A percentile compares a stretch with the other conserved stretches of the same genome.
Conservation (phyloP, 2,329 filamentous ascomycete species). For the Dothistroma pini region DNA sequence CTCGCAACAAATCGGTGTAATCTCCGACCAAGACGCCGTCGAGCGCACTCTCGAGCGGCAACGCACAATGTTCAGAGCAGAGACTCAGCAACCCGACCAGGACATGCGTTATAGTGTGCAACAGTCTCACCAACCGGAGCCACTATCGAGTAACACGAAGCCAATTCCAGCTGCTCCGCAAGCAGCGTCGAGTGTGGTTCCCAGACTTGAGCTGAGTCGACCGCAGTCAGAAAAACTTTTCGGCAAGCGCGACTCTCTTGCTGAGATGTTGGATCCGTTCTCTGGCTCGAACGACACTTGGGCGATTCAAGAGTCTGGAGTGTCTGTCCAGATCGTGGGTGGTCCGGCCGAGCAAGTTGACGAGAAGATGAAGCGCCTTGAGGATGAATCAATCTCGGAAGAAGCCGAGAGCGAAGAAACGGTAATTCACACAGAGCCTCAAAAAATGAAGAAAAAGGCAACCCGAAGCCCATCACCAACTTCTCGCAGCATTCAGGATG, state of each 20-base stretch:
- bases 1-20: constrained; percentile 23
- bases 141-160: constrained; percentile 3
- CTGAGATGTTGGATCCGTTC: not conserved
- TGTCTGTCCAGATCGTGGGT: not conserved
- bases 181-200: not conserved
- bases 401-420: not conserved
- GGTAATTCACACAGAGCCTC: not conserved
- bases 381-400: not conserved
- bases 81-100: not conserved
- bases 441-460: not conserved
- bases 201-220: not conserved
- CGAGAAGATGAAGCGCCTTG: not conserved
- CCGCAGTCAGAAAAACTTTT: not conserved
- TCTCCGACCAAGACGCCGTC: constrained; percentile 13
- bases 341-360: not conserved
- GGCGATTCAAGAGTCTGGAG: not conserved
- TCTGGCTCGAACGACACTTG: not conserved
- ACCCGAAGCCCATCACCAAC: not conserved
- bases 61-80: not conserved
- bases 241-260: not conserved
- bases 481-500: not conserved
- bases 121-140: not conserved
- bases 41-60: not conserved
- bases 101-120: not conserved
- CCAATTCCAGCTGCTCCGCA: constrained; percentile 4